Evolutionary conservation across 495 filamentous ascomycete species (phyloP), one percentile per base, ranked within the genome.

Genomic region (Penicillium subrubescens): DNA sequence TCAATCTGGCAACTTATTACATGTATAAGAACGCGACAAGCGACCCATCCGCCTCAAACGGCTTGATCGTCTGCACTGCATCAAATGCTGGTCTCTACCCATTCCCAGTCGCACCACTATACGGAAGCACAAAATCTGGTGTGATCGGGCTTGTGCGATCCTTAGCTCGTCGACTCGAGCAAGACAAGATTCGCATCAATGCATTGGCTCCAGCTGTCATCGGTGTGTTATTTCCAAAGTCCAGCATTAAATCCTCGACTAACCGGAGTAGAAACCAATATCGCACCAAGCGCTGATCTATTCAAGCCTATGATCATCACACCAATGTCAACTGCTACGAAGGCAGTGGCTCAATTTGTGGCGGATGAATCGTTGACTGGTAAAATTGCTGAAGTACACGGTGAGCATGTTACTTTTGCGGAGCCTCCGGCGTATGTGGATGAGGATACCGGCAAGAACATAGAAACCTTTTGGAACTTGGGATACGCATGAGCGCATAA

Each of bases 51-150:
- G 58, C 73, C 19, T 61, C 64, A 12, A 77, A 79, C 23, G 84
- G 84, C 0, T 74, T 73, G 11, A 82, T 87, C 33, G 77, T 86
- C 46, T 87, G 85, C 73, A 86, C 84, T 3, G 79, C 84, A 0
- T 85, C 83, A 3, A 86, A 86, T 70, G 84, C 82, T 7, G 85
- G 85, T 0, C 51, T 86, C 8, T 86, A 87, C 55, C 77, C 83
- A 0, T 84, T 87, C 61, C 81, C 84, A 2, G 76, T 81, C n/a
- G 81, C 83, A 5, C 85, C 85, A 3, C 58, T 86, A 2, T 88
- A 88, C 59, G 77, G 81, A 1, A 74, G 78, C 14, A 77, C 81
- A 23, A 88, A 88, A 64, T 72, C 77, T 37, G 85, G 75, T 17
- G 73, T 88, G 2, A 70, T 86, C 19, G 80, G 80, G 3, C 73